Percentiles rank a stretch among this genome's conserved stretches.
Evolutionary conservation across 2,329 filamentous ascomycete genomes (phyloP).

Genomic region (Helicocarpus griseus): DNA sequence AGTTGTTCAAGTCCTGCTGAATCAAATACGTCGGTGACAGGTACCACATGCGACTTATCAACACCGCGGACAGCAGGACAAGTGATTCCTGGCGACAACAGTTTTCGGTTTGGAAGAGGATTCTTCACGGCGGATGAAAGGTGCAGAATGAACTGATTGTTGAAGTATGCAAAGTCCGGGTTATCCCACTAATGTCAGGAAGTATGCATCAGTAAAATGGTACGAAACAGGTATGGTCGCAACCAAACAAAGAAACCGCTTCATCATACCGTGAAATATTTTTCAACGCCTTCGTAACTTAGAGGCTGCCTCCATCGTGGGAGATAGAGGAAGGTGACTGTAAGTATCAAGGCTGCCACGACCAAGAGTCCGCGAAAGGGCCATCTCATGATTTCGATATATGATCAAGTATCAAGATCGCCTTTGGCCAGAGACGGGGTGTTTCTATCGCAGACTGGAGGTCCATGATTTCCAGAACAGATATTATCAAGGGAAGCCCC

Average conservation of each 20-base stretch:
- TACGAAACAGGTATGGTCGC: background rate
- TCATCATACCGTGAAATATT: constrained; percentile 4
- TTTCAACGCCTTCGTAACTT: background rate
- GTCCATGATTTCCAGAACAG: background rate
- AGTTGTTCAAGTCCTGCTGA: background rate
- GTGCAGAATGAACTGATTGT: constrained; percentile 5
- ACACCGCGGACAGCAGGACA: constrained; percentile 5
- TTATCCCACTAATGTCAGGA: constrained; percentile 3
- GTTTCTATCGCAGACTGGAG: background rate
- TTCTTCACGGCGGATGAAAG: constrained; percentile 2
- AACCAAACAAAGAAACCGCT: background rate
- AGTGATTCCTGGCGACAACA: constrained; percentile 1
- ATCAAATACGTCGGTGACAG: constrained; percentile 3
- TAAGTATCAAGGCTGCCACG: background rate
- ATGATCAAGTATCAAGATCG: background rate
- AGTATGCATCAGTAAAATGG: background rate
- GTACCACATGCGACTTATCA: background rate
- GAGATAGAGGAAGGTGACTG: background rate
- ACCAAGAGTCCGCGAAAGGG: constrained; percentile 1
- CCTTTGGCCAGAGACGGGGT: background rate
- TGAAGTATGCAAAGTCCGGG: constrained; percentile 5
- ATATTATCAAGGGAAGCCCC: background rate
- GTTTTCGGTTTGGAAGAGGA: constrained; percentile 1
- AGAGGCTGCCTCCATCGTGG: background rate
- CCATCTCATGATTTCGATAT: constrained; percentile 4